phyloP scores from a whole-genome alignment of 768 basidiomycete species.

The Agaricus sinodeliciosus region DNA sequence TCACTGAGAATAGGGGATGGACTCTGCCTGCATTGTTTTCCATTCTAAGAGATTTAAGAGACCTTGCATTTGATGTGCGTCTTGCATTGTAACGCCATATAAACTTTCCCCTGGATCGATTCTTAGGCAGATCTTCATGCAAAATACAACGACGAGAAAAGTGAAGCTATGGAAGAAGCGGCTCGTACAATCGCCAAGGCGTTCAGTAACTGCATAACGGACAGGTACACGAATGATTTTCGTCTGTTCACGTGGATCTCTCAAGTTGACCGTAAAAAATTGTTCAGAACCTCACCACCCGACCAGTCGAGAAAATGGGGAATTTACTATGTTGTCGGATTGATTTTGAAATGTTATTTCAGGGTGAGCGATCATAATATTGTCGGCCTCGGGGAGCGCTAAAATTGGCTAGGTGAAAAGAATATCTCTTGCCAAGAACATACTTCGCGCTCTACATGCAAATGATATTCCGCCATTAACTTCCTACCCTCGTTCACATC shows the following conservation, averaged over 20 bases:
- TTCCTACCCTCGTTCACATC: constrained; percentile 78
- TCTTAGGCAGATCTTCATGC: constrained; percentile 57
- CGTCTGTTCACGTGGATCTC: background rate
- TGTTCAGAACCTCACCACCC: constrained; percentile 55
- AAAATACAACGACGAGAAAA: constrained; percentile 46
- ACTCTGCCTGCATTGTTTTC: constrained; percentile 79
- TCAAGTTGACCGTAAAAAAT: background rate
- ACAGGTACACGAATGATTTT: constrained; percentile 30
- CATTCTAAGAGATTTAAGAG: constrained; percentile 73
- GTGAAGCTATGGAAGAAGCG: constrained; percentile 78
- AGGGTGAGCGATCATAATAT: constrained; percentile 50
- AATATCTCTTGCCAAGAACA: constrained; percentile 87
- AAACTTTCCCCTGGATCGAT: background rate
- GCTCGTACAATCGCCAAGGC: constrained; percentile 85
- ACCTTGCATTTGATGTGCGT: constrained; percentile 76
- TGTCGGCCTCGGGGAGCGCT: background rate
- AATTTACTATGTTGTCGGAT: constrained; percentile 85
- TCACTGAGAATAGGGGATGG: constrained; percentile 82
- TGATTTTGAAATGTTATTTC: constrained; percentile 94
- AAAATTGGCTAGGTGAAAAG: constrained; percentile 61
- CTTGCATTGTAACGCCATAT: background rate
- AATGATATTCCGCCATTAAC: constrained; percentile 78
- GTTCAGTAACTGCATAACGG: constrained; percentile 84
- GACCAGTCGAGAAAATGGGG: constrained; percentile 83
- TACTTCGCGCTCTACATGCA: constrained; percentile 82